Percentiles rank a stretch among this genome's conserved stretches.
phyloP scores from a whole-genome alignment of 2,329 filamentous ascomycete genomes.

The Pseudocercospora vitis region DNA sequence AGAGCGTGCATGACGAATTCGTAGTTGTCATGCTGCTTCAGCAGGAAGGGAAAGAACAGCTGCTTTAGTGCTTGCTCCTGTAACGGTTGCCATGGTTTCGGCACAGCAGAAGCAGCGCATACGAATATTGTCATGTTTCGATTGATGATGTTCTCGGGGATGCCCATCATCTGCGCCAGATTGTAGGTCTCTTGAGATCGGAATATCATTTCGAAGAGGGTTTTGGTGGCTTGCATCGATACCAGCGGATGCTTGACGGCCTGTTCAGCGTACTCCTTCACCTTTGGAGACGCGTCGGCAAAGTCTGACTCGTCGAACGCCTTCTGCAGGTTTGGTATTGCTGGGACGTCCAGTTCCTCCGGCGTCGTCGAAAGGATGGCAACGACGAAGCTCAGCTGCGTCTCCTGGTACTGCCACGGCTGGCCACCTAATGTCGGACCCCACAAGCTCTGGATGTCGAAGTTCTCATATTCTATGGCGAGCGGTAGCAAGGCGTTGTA shows the following conservation, averaged over 20 bases:
- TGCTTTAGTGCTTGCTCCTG: conserved; percentile 74
- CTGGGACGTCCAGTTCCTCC: conserved; percentile 76
- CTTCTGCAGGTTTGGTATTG: conserved; percentile 76
- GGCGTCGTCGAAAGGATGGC: conserved; percentile 77
- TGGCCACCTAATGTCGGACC: conserved; percentile 57
- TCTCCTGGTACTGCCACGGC: conserved; percentile 76
- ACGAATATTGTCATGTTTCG: conserved; percentile 78
- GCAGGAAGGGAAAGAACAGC: conserved; percentile 79
- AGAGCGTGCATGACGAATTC: conserved; percentile 88
- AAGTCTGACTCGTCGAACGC: conserved; percentile 71
- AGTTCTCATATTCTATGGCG: conserved; percentile 60
- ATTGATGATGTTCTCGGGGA: conserved; percentile 62
- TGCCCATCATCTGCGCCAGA: conserved; percentile 55
- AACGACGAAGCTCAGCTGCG: conserved; percentile 89
- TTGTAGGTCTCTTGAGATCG: conserved; percentile 59
- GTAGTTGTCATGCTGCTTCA: conserved; percentile 73
- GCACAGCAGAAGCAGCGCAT: conserved; percentile 73
- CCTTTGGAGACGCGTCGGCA: conserved; percentile 58
- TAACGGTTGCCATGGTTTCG: conserved; percentile 73
- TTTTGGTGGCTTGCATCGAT: conserved; percentile 77
- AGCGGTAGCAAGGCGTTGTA: conserved; percentile 77
- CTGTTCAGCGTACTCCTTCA: conserved; percentile 60
- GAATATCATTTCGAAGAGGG: conserved; percentile 64
- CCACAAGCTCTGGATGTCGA: conserved; percentile 89
- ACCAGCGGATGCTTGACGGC: conserved; percentile 84